Evolutionary conservation across 139 green algal genomes (phyloP).

Genomic region (Pseudopediastrum boryanum): DNA sequence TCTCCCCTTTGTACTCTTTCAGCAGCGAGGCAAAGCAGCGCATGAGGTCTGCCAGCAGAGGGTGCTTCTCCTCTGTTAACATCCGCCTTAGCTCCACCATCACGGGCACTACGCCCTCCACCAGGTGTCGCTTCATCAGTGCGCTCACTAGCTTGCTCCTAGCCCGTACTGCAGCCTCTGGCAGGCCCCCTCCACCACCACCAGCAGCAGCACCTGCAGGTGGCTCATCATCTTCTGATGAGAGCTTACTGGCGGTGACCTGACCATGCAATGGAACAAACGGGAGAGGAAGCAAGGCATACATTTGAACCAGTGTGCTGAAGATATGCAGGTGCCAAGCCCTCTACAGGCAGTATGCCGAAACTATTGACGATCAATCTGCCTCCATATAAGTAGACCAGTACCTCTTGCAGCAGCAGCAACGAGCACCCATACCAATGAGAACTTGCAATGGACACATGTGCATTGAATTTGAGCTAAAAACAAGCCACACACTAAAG

Average conservation of each 20-base stretch:
- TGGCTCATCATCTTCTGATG: slow-evolving; percentile 48
- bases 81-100: slow-evolving; percentile 79
- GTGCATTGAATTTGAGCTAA: no score
- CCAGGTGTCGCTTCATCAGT: slow-evolving; percentile 91
- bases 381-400: no score
- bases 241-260: slow-evolving; percentile 44
- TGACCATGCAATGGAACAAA: no score
- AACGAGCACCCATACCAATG: no score
- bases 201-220: slow-evolving; percentile 38
- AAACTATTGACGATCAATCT: no score
- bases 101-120: slow-evolving; percentile 82
- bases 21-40: slow-evolving; percentile 65
- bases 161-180: slow-evolving; percentile 35
- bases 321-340: no score
- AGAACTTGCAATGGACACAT: no score
- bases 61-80: slow-evolving; percentile 61
- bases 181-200: slow-evolving; percentile 8
- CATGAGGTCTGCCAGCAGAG: slow-evolving; percentile 79
- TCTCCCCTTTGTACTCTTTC: slow-evolving; percentile 84
- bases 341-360: no score
- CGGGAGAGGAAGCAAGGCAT: no score
- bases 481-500: no score
- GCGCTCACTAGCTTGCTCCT: slow-evolving; percentile 69
- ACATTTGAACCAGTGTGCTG: no score
- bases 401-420: no score